phyloP scores from a whole-genome alignment of 768 basidiomycete genomes.

The Mycena epipterygia region DNA sequence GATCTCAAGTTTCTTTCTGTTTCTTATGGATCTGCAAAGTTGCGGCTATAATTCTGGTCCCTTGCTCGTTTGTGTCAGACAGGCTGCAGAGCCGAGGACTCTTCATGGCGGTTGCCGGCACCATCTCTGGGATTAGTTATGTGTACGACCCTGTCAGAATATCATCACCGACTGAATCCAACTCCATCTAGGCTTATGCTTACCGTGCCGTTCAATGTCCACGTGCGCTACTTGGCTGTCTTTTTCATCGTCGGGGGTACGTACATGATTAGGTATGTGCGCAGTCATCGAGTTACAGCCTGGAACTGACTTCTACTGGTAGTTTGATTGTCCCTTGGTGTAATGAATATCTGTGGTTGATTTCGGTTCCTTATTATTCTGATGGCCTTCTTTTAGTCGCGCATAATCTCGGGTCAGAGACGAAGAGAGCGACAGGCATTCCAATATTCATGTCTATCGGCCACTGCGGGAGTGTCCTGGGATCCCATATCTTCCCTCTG shows the following conservation, averaged over 20 bases:
- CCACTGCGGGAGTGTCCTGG: conserved; percentile 81
- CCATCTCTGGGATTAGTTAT: conserved; percentile 71
- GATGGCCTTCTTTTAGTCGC: conserved; percentile 58
- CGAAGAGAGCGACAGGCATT: conserved; percentile 81
- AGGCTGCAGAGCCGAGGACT: conserved; percentile 71
- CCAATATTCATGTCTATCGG: conserved; percentile 87
- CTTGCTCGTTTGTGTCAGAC: conserved; percentile 75
- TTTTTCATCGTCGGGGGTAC: conserved; percentile 85
- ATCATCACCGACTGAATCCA: neutral
- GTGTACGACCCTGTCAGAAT: conserved; percentile 57
- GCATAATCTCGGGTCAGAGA: conserved; percentile 84
- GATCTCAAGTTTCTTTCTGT: neutral
- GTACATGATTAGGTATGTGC: conserved; percentile 72
- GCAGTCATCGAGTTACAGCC: too few relatives aligned
- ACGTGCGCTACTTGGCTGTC: conserved; percentile 82
- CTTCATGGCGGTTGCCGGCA: conserved; percentile 59
- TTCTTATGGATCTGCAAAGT: conserved; percentile 43
- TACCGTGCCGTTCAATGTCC: conserved; percentile 64
- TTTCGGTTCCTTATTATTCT: neutral
- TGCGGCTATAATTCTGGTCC: conserved; percentile 72
- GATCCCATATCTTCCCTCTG: conserved; percentile 79
- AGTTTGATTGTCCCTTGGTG: conserved; percentile 81
- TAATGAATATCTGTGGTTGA: conserved; percentile 43
- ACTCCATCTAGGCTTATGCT: conserved; percentile 62
- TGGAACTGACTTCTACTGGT: too few relatives aligned